Evolutionary conservation across 805 yeast species (phyloP).

Genomic region (Scheffersomyces spartinae): DNA sequence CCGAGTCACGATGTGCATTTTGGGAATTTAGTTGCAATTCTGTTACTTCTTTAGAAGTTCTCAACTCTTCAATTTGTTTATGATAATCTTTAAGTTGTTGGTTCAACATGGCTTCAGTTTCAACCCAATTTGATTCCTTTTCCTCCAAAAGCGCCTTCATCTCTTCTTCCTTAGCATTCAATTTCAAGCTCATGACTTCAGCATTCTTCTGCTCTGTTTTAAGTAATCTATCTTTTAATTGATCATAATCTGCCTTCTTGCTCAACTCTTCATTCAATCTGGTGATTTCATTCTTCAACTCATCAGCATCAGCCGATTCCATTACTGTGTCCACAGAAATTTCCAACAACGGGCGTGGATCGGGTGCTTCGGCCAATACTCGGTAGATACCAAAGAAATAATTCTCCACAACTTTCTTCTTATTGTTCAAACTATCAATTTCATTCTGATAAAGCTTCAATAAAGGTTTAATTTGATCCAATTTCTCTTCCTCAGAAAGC

Average conservation of each 20-base stretch:
- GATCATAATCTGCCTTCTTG: slow-evolving; percentile 68
- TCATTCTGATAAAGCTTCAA: slow-evolving; percentile 77
- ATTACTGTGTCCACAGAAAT: slow-evolving; percentile 54
- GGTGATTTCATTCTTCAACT: slow-evolving; percentile 38
- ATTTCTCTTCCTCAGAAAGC: slow-evolving; percentile 53
- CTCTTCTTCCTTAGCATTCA: slow-evolving; percentile 67
- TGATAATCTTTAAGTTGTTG: slow-evolving; percentile 41
- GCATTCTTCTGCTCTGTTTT: slow-evolving; percentile 52
- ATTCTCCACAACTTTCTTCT: slow-evolving; percentile 64
- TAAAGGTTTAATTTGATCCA: slow-evolving; percentile 52
- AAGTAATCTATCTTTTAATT: slow-evolving; percentile 48
- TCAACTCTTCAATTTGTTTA: slow-evolving; percentile 50
- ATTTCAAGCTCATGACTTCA: slow-evolving; percentile 38
- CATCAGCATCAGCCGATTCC: slow-evolving; percentile 40
- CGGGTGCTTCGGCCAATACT: slow-evolving; percentile 80
- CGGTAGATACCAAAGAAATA: slow-evolving; percentile 67
- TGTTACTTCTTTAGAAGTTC: slow-evolving; percentile 53
- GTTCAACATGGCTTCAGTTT: slow-evolving; percentile 41
- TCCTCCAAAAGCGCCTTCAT: slow-evolving; percentile 59
- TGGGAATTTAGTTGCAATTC: slow-evolving; percentile 44
- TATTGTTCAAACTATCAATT: slow-evolving; percentile 69
- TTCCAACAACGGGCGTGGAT: slow-evolving; percentile 75
- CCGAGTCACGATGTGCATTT: slow-evolving; percentile 13
- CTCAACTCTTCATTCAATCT: slow-evolving; percentile 47
- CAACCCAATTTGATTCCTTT: slow-evolving; percentile 56